These are phyloP conservation scores for Linum trigynum DNA, from an alignment of 345 rosid genomes.

Conservation along the genomic window DNA sequence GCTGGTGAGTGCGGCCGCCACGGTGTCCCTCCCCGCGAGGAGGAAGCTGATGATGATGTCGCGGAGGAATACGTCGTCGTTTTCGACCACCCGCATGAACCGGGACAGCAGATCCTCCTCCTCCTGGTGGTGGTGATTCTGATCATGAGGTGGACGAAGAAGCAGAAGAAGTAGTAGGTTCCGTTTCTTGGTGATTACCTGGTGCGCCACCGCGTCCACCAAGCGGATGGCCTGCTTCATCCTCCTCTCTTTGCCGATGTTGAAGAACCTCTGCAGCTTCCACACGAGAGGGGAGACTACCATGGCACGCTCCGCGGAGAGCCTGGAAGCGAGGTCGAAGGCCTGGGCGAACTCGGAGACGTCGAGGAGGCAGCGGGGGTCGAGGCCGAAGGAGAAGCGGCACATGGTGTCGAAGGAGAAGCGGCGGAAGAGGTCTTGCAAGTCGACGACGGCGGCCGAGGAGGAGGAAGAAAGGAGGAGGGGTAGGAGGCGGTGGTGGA, in stretches of 20 bases:
- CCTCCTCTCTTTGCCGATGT: slow-evolving; percentile 43
- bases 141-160: too few species aligned
- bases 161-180: not conserved
- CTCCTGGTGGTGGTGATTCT: too few species aligned
- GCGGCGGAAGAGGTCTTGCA: slow-evolving; percentile 52
- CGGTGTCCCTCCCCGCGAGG: slow-evolving; percentile 73
- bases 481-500: slow-evolving; percentile 36
- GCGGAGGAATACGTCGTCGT: slow-evolving; percentile 47
- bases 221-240: slow-evolving; percentile 39
- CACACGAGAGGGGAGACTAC: slow-evolving; percentile 36
- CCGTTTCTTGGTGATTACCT: slow-evolving; percentile 36
- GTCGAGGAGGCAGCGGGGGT: slow-evolving; percentile 49
- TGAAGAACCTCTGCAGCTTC: slow-evolving; percentile 40
- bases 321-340: slow-evolving; percentile 46
- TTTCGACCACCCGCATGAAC: slow-evolving; percentile 37
- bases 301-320: slow-evolving; percentile 43
- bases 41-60: slow-evolving; percentile 64
- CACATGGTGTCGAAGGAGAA: slow-evolving; percentile 64
- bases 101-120: slow-evolving; percentile 52
- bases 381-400: slow-evolving; percentile 58
- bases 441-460: slow-evolving; percentile 22
- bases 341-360: slow-evolving; percentile 33
- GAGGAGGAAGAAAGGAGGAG: slow-evolving; percentile 15
- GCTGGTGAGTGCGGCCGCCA: slow-evolving; percentile 53
- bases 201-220: slow-evolving; percentile 39